Conservation (phyloP, 106 monocot species). For the Allium fistulosum region DNA sequence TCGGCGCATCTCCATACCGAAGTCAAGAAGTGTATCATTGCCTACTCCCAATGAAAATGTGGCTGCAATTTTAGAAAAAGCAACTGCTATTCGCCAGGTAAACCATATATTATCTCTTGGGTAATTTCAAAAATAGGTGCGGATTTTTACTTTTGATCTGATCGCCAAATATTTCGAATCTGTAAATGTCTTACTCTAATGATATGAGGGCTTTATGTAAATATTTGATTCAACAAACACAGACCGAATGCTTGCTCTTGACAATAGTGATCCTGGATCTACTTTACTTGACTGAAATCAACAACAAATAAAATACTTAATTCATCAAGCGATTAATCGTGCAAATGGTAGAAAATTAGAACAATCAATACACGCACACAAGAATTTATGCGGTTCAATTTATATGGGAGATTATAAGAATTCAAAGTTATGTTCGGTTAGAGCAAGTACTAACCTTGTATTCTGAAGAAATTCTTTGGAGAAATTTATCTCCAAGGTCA, state of each 20-base stretch:
- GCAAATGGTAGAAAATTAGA: too few species aligned
- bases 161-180: too few species aligned
- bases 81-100: constrained; percentile 10
- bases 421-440: too few species aligned
- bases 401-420: too few species aligned
- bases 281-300: not conserved
- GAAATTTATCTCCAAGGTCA: too few species aligned
- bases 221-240: not conserved
- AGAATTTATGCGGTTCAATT: too few species aligned
- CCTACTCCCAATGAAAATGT: constrained; percentile 6
- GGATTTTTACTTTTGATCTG: too few species aligned
- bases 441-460: too few species aligned
- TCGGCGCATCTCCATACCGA: not conserved
- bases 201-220: not conserved
- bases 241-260: not conserved
- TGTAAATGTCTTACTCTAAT: not conserved
- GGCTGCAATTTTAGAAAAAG: constrained; percentile 10
- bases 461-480: too few species aligned
- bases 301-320: too few species aligned
- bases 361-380: too few species aligned
- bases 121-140: not conserved
- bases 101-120: not conserved
- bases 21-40: not conserved
- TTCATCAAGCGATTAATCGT: too few species aligned
- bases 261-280: not conserved